Conservation (phyloP, 208 protist species). For the Acanthamoeba healyi region DNA sequence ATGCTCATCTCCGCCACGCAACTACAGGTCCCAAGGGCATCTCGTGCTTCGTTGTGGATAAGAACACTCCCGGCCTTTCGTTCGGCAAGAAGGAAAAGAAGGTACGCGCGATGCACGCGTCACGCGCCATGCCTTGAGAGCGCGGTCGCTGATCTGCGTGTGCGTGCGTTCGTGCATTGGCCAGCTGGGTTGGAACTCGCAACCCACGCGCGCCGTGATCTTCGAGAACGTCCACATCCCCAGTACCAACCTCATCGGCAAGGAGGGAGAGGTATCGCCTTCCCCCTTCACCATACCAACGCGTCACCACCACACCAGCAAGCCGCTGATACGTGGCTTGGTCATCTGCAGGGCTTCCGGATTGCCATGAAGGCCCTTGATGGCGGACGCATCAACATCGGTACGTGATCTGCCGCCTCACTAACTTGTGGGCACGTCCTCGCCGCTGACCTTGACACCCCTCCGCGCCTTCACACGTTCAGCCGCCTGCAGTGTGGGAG, state of each 20-base stretch:
- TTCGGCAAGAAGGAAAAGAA: conserved; percentile 92
- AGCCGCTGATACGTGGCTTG: not conserved
- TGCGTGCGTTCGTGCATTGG: no score
- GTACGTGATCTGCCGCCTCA: not conserved
- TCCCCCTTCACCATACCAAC: not conserved
- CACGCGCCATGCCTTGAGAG: no score
- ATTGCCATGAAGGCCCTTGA: conserved; percentile 93
- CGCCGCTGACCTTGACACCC: not conserved
- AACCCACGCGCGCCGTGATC: conserved; percentile 86
- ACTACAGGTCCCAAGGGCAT: conserved; percentile 90
- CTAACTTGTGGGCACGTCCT: not conserved
- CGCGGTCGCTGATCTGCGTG: no score
- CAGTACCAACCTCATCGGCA: conserved; percentile 86
- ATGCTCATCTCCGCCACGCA: no score
- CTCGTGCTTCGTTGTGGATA: conserved; percentile 89
- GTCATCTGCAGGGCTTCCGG: conserved; percentile 86
- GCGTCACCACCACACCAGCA: no score
- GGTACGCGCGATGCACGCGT: not conserved
- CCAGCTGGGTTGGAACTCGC: conserved; percentile 89
- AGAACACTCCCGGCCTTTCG: conserved; percentile 86
- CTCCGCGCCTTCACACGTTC: not conserved
- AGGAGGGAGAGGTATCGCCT: conserved; percentile 80
- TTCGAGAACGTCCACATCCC: conserved; percentile 89
- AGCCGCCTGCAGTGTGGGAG: conserved; percentile 89
- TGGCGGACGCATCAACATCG: conserved; percentile 93